Evolutionary conservation across 1,284 basidiomycete species (phyloP), one percentile per base, ranked within the genome.

Genomic region (Sanghuangporus baumii): DNA sequence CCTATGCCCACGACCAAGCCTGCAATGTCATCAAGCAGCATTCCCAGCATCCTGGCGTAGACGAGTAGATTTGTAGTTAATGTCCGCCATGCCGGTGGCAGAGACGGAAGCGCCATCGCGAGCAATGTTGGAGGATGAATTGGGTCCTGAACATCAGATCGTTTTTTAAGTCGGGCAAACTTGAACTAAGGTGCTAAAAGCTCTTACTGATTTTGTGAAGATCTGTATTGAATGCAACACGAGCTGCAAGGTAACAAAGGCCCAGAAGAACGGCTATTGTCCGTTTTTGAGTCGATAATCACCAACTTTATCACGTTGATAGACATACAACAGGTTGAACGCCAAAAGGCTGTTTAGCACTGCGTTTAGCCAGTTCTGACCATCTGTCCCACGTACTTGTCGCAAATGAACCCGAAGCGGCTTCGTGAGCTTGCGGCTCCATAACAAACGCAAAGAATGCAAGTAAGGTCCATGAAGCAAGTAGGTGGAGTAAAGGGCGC

Each of bases 261-360:
- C 86, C 85, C 86, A 89, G 72, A 91, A 89, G 76, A 92, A 90
- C 0, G 87, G 85, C 89, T 91, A 66, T 37, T 23, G 8, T 68
- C 55, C 65, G 61, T 46, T 9, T 62, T 55, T 56, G 6, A 54
- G 34, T 50, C 18, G 12, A 23, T 38, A 7, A 52, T 57, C 11
- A n/a, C 23, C 16, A 51, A 18, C 23, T 14, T 41, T 1, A 41
- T 55, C 51, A 59, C 0, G 51, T 43, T 12, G 40, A n/a, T 66
- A 57, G 16, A 74, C 83, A 69, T 68, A 88, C 87, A 69, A 85
- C 78, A 62, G 77, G 68, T 66, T 84, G 80, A 11, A 87, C 78
- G n/a, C 77, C 77, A 76, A 78, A 81, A 8, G 65, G 65, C 40
- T 67, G 70, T 64, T 69, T 60, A 23, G 67, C 54, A 26, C 67